These are phyloP conservation scores for Cordyceps cicadae DNA, from an alignment of 2,329 filamentous ascomycete species.

Conservation along the genomic window DNA sequence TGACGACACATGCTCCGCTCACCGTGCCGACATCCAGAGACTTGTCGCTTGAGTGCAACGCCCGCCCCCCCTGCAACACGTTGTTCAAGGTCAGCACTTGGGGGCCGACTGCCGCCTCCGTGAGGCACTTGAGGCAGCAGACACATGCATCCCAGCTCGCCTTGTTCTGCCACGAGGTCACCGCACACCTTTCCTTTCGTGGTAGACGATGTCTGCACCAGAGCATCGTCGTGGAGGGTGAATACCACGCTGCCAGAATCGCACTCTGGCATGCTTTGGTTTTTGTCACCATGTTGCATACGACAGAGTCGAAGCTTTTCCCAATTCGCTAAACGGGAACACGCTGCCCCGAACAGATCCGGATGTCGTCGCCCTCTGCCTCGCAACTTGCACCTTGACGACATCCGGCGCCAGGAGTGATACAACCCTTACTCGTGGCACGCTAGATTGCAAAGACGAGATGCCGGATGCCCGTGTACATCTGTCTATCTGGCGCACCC, in stretches of 20 bases:
- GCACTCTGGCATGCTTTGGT: background rate
- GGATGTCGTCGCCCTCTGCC: background rate
- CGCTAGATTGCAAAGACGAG: background rate
- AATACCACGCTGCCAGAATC: slow-evolving; percentile 9
- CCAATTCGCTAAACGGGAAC: background rate
- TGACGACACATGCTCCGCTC: background rate
- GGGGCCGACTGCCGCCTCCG: too few species aligned
- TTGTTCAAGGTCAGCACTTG: slow-evolving; percentile 5
- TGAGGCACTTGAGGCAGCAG: background rate
- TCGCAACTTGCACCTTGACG: background rate
- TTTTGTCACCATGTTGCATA: background rate
- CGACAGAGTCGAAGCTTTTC: background rate
- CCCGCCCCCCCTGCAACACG: slow-evolving; percentile 6
- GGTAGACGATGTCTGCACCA: slow-evolving; percentile 7
- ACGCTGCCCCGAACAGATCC: background rate
- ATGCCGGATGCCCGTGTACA: background rate
- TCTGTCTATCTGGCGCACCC: background rate
- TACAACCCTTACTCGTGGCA: background rate
- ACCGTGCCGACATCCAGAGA: slow-evolving; percentile 1
- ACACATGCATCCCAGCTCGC: background rate
- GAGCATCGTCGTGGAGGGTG: background rate
- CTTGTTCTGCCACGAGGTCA: background rate
- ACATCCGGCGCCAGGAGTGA: background rate
- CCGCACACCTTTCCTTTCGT: background rate
- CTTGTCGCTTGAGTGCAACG: background rate